Base-by-base conservation (phyloP, 352 stramenopile genomes). In the Pythium oligandrum region DNA sequence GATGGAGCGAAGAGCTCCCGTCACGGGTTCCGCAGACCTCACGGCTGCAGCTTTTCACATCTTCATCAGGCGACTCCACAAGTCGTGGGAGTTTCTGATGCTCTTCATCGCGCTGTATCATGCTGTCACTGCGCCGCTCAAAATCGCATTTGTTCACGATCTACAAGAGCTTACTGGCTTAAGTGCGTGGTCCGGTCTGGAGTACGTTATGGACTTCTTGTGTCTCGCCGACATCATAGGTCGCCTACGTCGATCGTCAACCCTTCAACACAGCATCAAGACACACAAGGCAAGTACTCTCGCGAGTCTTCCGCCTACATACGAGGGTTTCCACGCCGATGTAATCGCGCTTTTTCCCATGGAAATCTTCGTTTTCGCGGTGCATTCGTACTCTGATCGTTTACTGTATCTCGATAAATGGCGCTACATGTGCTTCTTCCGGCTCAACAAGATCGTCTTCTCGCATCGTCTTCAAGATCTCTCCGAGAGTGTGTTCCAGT, bases 381-480 rank as follows among this genome's bases (percentile, higher is more conserved):
- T 26, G 17, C 17, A 26, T 26, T 26, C 17, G 17, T 26, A 26
- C 17, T 26, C 17, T 26, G 17, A 26, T 26, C 17, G 17, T 26
- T 50, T 42, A 1, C 38, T 33, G n/a, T 81, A 72, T 38, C 31
- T 54, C 1, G 36, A 48, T 4, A 63, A 65, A 42, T 88, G 79
- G 77, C 44, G 62, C 38, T 45, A 59, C 7, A 44, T 83, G 3
- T 75, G 63, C 45, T 69, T 82, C 8, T 47, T 86, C 8, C 77
- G 77, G 0, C 61, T 86, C 17, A 88, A 88, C 56, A 80, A 79
- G 11, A 9, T 79, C n/a, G 32, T 90, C 2, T 60, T 80, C 31
- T 35, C 52, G 1, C 32, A 57, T 12, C 77, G 71, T 4, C 66
- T 87, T 17, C 48, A 68, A 2, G 38, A 67, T 0, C 53, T 88